Percentiles rank a stretch among this genome's conserved stretches.
Evolutionary conservation across 257 asterid genomes (phyloP).

Genomic region (Hygrophila difformis): DNA sequence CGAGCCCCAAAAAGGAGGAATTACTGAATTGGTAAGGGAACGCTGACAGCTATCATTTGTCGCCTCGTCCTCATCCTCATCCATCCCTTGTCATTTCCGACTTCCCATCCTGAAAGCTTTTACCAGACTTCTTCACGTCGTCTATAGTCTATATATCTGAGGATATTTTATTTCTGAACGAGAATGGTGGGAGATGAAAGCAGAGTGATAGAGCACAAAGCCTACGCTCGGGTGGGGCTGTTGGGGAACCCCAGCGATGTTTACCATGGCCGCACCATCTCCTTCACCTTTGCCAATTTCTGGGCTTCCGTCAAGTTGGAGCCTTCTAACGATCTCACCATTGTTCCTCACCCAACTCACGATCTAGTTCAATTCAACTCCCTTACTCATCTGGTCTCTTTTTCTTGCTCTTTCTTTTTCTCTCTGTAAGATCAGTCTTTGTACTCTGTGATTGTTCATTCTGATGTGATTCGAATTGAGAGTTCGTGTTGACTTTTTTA

Average conservation of each 20-base stretch:
- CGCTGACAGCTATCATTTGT: no score
- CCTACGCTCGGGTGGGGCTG: slow-evolving; percentile 66
- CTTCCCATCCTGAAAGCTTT: no score
- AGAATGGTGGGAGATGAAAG: slow-evolving; percentile 25
- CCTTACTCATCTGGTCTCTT: slow-evolving; percentile 51
- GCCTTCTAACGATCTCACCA: slow-evolving; percentile 49
- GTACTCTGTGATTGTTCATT: no score
- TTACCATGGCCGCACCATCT: slow-evolving; percentile 62
- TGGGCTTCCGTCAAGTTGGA: slow-evolving; percentile 69
- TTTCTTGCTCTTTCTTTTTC: not conserved
- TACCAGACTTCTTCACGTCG: no score
- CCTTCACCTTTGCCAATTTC: slow-evolving; percentile 67
- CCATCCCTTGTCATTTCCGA: no score
- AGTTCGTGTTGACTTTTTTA: not conserved
- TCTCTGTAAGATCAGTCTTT: no score
- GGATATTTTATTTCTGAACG: no score
- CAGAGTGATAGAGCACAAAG: slow-evolving; percentile 49
- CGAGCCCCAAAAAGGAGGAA: no score
- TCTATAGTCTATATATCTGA: no score
- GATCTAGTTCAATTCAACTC: slow-evolving; percentile 72
- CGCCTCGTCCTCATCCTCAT: no score
- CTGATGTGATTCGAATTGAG: slow-evolving; percentile 2
- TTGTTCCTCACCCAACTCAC: slow-evolving; percentile 61
- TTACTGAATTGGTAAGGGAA: no score
- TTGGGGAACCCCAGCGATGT: slow-evolving; percentile 90